Evolutionary conservation across 441 rosid genomes (phyloP), one percentile per base, ranked within the genome.

Genomic region (Mallotus japonicus): DNA sequence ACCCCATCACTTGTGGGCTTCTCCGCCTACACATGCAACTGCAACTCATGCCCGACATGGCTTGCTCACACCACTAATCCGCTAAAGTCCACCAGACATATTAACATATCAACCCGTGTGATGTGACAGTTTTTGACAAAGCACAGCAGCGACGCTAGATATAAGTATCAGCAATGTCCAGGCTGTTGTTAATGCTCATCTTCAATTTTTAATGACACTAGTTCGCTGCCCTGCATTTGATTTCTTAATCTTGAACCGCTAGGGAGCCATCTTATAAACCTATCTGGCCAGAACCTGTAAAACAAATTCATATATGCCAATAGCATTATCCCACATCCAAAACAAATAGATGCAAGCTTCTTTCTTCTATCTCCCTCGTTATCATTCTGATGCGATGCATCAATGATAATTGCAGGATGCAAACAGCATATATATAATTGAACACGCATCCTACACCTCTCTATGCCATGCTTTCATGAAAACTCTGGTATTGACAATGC

Each of bases 251-350:
- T 90, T 28, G 79, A 65, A 78, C 80, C 70, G 79, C 54, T 81
- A 1, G 92, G 88, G 73, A 87, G 77, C 91, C 90, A 90, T 75
- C 85, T 87, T 69, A 78, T 75, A 61, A 93, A 53, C 72, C 87
- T 83, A 71, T 92, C 95, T 0, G 99, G 94, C 86, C 86, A 87
- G 75, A 94, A 85, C 74, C 99, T 94, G 72, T 55, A 51, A 69
- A 73, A 72, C n/a, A 74, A 69, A 75, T n/a, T 55, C 53, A 46
- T 67, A 19, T 24, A 24, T 24, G 65, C 9, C 47, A 50, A 69
- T 53, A 57, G 34, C 40, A 54, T 69, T 61, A 62, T 37, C 6
- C 6, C 40, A 37, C 6, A 37, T 37, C 40, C 40, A 37, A 44
- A 12, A 44, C 6, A 7, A 44, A 44, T 37, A 44, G 7, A 44